Conservation (phyloP, 2,329 filamentous ascomycete species). For the Rhexocercosporidium sp. region DNA sequence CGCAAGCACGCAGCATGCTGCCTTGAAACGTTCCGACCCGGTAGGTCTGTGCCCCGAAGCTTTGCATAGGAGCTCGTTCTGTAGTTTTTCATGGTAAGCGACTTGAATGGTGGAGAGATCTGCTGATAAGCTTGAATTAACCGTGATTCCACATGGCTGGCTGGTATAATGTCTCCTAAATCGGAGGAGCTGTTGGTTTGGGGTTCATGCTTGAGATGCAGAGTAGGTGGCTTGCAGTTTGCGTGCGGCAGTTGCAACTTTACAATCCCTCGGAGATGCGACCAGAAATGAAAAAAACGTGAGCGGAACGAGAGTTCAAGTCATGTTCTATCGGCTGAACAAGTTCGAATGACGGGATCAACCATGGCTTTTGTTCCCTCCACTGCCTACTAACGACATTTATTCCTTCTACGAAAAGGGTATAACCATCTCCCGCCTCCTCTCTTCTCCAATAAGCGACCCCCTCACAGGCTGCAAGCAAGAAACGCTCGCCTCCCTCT, state of each 20-base stretch:
- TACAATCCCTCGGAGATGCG: background rate
- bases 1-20: background rate
- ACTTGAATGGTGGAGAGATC: background rate
- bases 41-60: slow-evolving; percentile 4
- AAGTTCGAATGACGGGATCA: background rate
- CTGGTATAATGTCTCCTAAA: background rate
- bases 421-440: slow-evolving; percentile 25
- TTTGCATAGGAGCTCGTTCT: background rate
- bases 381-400: background rate
- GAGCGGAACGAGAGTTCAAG: background rate
- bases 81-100: background rate
- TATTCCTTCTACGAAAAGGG: slow-evolving; percentile 17
- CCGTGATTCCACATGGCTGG: background rate
- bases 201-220: background rate
- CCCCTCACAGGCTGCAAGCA: slow-evolving; percentile 31
- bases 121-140: background rate
- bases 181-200: background rate
- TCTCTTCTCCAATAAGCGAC: slow-evolving; percentile 20
- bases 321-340: background rate
- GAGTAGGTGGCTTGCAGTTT: background rate
- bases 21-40: slow-evolving; percentile 4
- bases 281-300: background rate
- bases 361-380: background rate
- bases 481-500: slow-evolving; percentile 24
- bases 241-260: background rate